Percentiles rank a stretch among this genome's conserved stretches.
Conservation (phyloP, 2,329 filamentous ascomycete genomes). For the Alternaria triticimaculans region DNA sequence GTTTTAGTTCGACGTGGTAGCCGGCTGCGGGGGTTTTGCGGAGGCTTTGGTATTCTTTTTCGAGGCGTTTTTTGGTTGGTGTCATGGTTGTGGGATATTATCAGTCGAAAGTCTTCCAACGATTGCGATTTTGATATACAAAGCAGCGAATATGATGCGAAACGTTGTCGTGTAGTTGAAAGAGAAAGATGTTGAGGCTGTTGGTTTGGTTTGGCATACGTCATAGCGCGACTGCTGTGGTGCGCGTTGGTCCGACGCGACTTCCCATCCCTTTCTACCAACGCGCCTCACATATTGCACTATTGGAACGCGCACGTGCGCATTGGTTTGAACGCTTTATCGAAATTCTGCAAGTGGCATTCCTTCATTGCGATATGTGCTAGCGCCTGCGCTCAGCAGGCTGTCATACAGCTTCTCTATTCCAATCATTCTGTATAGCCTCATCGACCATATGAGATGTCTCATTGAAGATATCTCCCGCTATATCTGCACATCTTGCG, state of each 20-base stretch:
- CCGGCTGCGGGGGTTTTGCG: not conserved
- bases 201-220: not conserved
- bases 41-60: not conserved
- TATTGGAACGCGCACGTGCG: not conserved
- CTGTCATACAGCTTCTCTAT: not conserved
- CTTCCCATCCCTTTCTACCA: not conserved
- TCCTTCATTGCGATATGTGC: not conserved
- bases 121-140: too few relatives aligned
- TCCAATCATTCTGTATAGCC: not conserved
- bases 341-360: too few relatives aligned
- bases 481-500: too few relatives aligned
- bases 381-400: not conserved
- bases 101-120: rapidly evolving
- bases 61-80: constrained; percentile 2
- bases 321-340: too few relatives aligned
- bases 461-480: rapidly evolving
- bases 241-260: not conserved
- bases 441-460: not conserved
- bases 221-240: not conserved
- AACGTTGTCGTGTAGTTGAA: not conserved
- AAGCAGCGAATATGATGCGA: not conserved
- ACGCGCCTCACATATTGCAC: not conserved
- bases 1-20: not conserved
- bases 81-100: not conserved
- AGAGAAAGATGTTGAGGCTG: not conserved